Conservation (phyloP, 768 basidiomycete genomes). For the Pholiota conissans region DNA sequence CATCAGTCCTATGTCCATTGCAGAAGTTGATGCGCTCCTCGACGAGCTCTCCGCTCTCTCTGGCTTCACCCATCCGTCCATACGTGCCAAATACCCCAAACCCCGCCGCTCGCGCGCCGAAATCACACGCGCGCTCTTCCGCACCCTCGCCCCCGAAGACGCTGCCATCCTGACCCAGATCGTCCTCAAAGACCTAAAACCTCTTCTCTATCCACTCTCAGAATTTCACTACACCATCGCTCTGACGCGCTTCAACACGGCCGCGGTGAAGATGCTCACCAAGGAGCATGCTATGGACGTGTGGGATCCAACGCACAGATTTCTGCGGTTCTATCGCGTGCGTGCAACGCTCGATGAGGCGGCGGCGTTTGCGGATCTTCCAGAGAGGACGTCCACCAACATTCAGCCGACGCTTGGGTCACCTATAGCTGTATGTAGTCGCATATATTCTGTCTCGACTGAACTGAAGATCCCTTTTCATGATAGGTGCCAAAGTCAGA, state of each 20-base stretch:
- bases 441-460: neutral
- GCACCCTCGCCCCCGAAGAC: slow-evolving; percentile 58
- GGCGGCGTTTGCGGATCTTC: slow-evolving; percentile 40
- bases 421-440: slow-evolving; percentile 55
- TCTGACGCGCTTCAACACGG: slow-evolving; percentile 55
- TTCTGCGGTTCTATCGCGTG: slow-evolving; percentile 54
- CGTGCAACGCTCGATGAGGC: slow-evolving; percentile 62
- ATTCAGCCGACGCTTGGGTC: slow-evolving; percentile 51
- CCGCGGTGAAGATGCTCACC: slow-evolving; percentile 54
- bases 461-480: neutral
- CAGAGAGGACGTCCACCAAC: slow-evolving; percentile 8
- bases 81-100: slow-evolving; percentile 34
- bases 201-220: slow-evolving; percentile 70
- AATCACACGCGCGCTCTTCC: slow-evolving; percentile 58
- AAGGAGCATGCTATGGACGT: slow-evolving; percentile 64
- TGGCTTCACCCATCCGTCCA: slow-evolving; percentile 52
- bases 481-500: slow-evolving; percentile 79
- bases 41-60: slow-evolving; percentile 75
- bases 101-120: slow-evolving; percentile 29
- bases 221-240: slow-evolving; percentile 48
- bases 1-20: slow-evolving; percentile 39
- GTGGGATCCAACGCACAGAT: slow-evolving; percentile 64
- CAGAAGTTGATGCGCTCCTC: slow-evolving; percentile 64
- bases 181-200: slow-evolving; percentile 84
- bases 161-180: slow-evolving; percentile 79